Evolutionary conservation across 2,329 filamentous ascomycete species (phyloP).

Genomic region (Dactylellina sp.): DNA sequence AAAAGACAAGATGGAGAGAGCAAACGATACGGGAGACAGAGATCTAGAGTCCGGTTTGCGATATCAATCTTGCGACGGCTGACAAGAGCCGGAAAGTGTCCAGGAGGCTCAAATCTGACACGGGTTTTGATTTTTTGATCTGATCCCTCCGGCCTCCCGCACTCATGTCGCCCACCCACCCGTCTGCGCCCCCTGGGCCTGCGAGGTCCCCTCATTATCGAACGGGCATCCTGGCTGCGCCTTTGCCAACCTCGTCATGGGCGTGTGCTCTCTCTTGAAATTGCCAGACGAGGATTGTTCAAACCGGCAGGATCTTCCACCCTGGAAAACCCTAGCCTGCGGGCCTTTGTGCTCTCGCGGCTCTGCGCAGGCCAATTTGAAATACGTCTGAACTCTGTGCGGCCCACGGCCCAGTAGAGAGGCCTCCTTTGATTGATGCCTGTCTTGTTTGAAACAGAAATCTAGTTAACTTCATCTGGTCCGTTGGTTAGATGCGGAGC

Average conservation of each 20-base stretch:
- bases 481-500: no score
- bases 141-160: constrained; percentile 15
- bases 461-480: no score
- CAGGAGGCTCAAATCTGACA: constrained; percentile 55
- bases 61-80: constrained; percentile 27
- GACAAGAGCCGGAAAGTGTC: constrained; percentile 24
- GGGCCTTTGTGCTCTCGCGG: not conserved
- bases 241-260: constrained; percentile 52
- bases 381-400: not conserved
- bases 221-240: constrained; percentile 23
- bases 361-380: constrained; percentile 1
- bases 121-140: constrained; percentile 21
- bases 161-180: constrained; percentile 20
- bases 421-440: no score
- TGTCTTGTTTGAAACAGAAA: no score
- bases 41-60: not conserved
- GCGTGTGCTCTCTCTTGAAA: constrained; percentile 19
- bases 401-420: no score
- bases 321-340: no score
- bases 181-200: not conserved
- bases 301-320: constrained; percentile 13
- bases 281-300: constrained; percentile 21
- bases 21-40: not conserved
- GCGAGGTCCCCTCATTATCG: not conserved
- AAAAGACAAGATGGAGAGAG: not conserved